These are phyloP conservation scores for Cercophora newfieldiana DNA, from an alignment of 495 filamentous ascomycete species.

Conservation along the genomic window DNA sequence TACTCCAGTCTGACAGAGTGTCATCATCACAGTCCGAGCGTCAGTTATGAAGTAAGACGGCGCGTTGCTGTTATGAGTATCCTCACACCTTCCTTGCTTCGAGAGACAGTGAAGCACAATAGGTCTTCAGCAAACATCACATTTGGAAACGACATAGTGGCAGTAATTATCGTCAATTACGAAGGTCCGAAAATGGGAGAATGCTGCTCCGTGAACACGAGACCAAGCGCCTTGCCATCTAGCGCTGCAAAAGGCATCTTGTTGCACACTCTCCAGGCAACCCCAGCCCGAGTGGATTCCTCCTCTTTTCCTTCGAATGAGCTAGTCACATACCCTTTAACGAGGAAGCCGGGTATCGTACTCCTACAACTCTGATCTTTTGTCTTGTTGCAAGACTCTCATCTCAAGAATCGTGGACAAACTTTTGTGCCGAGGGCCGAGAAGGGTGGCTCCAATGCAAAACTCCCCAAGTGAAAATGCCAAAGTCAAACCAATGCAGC, in stretches of 20 bases:
- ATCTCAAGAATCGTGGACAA: not conserved
- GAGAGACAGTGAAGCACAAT: too few relatives aligned
- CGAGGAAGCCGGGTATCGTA: constrained; percentile 23
- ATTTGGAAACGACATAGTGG: not conserved
- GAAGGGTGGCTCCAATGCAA: not conserved
- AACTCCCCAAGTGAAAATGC: constrained; percentile 16
- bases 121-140: too few relatives aligned
- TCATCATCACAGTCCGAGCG: too few relatives aligned
- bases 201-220: not conserved
- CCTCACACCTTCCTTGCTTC: too few relatives aligned
- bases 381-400: not conserved
- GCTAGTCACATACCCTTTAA: not conserved
- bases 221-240: not conserved
- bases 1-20: too few relatives aligned
- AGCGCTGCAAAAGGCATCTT: not conserved
- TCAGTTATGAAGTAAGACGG: too few relatives aligned
- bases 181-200: not conserved
- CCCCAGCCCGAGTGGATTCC: not conserved
- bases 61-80: too few relatives aligned
- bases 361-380: constrained; percentile 19
- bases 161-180: not conserved
- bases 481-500: constrained; percentile 13
- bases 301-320: not conserved
- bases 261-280: not conserved
- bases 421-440: not conserved